phyloP scores from a whole-genome alignment of 192 early-diverging fungal genomes.

The Gigaspora rosea region DNA sequence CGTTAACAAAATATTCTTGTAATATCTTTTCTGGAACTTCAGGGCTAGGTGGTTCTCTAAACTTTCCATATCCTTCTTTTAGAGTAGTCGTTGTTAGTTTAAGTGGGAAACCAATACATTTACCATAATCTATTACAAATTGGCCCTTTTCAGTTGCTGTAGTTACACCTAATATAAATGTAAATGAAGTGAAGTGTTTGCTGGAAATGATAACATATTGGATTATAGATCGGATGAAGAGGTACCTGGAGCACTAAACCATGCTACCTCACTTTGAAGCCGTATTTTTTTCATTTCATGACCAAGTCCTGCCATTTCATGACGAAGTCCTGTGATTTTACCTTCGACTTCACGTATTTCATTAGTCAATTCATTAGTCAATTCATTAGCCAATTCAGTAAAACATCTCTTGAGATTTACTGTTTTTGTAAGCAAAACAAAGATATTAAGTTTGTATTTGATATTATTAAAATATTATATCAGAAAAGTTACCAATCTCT shows the following conservation, averaged over 20 bases:
- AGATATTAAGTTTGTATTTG: neutral
- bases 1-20: slow-evolving; percentile 19
- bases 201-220: neutral
- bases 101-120: neutral
- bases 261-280: neutral
- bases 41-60: neutral
- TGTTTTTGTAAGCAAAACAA: neutral
- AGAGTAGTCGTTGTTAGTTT: neutral
- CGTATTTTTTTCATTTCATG: slow-evolving; percentile 1
- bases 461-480: neutral
- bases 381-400: neutral
- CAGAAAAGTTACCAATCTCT: neutral
- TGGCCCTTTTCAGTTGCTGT: too few species aligned
- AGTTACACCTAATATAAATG: neutral
- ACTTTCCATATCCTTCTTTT: neutral
- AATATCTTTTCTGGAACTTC: neutral
- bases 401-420: neutral
- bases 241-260: slow-evolving; percentile 4
- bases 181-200: slow-evolving; percentile 18
- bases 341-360: too few species aligned
- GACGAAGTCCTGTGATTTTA: neutral
- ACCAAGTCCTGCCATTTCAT: neutral
- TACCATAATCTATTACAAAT: too few species aligned
- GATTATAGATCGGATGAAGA: neutral
- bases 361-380: too few species aligned